These are phyloP conservation scores for Lathyrus aphaca DNA, from an alignment of 306 rosid species.

Conservation along the genomic window DNA sequence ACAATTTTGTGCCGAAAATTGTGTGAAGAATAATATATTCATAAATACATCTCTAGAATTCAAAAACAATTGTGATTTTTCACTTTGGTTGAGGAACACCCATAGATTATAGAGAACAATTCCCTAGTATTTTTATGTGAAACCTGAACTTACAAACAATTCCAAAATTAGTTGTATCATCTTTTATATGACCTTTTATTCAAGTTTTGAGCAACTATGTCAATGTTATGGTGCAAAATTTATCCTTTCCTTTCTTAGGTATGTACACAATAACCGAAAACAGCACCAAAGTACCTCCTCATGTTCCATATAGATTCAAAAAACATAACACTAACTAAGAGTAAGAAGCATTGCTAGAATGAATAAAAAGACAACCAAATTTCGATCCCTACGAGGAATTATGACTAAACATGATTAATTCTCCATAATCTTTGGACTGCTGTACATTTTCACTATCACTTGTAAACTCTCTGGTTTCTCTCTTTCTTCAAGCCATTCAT, in stretches of 20 bases:
- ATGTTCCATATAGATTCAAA: constrained; percentile 30
- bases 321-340: constrained; percentile 23
- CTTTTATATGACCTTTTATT: background rate
- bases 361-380: constrained; percentile 19
- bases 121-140: no score
- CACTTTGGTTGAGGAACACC: no score
- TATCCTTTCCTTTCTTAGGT: constrained; percentile 37
- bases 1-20: no score
- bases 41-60: no score
- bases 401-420: constrained; percentile 38
- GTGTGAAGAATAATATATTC: no score
- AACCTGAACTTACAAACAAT: no score
- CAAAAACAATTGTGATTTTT: no score
- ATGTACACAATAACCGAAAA: constrained; percentile 55
- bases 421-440: constrained; percentile 66
- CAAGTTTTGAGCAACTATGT: constrained; percentile 2
- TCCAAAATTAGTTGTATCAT: no score
- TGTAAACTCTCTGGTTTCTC: constrained; percentile 62
- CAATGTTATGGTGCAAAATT: constrained; percentile 37
- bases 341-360: constrained; percentile 2
- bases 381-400: constrained; percentile 14
- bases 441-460: constrained; percentile 59
- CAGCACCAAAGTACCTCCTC: constrained; percentile 36
- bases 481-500: constrained; percentile 85
- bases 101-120: no score